Evolutionary conservation across 805 yeast species (phyloP), one percentile per base, ranked within the genome.

Genomic region (Kuraishia cidri): DNA sequence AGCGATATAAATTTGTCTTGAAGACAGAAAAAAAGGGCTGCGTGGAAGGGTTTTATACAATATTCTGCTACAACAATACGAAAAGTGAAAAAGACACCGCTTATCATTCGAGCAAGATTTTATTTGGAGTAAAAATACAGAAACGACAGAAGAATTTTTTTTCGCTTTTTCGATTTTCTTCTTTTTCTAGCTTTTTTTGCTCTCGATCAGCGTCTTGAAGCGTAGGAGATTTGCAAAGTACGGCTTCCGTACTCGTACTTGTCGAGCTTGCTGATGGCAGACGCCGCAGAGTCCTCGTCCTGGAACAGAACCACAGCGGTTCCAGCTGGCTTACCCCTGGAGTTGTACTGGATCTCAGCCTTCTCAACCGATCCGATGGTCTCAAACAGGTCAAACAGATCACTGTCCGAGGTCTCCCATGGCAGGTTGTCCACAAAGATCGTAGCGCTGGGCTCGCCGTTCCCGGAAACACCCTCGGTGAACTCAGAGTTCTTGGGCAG

Each of bases 181-280:
- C n/a, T n/a, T n/a, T n/a, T n/a, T n/a, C n/a, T n/a, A n/a, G n/a
- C n/a, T n/a, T n/a, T n/a, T n/a, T n/a, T n/a, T n/a, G n/a, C n/a
- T n/a, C n/a, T n/a, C n/a, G 24, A 7, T 21, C 24, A 21, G 24
- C 10, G 27, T 17, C 22, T 17, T 6, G 21, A 59, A 12, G 88
- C 96, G 55, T 67, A 88, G 1, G 87, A 62, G 24, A 90, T 70
- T 17, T 56, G 63, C 43, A 88, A 61, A 40, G 71, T 74, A 46
- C 94, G 76, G 26, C 79, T 84, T 45, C 97, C 97, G 49, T 88
- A 90, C 38, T 69, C 75, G 60, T 88, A 90, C 33, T 75, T 76
- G 50, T 84, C 69, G 47, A 92, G 69, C 57, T 80, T 82, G 29
- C 64, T 63, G 43, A 90, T 75, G 32, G 95, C 90, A 30, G 66